These are phyloP conservation scores for Hypomontagnella monticulosa DNA, from an alignment of 495 filamentous ascomycete genomes.

Conservation along the genomic window DNA sequence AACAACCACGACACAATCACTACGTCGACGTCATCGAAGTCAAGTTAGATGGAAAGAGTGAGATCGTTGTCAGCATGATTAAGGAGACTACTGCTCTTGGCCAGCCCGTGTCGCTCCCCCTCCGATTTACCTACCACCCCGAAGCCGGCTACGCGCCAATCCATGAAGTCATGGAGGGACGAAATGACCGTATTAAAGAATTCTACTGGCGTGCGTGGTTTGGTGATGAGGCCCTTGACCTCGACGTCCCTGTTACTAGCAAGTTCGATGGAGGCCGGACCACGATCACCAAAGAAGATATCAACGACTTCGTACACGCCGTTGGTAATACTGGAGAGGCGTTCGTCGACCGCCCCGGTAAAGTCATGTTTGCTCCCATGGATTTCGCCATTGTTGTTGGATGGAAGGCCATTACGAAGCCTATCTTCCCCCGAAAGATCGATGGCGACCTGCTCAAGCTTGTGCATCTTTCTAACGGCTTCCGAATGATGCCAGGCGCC, in stretches of 20 bases:
- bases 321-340: conserved; percentile 98
- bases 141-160: conserved; percentile 96
- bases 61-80: conserved; percentile 86
- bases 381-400: conserved; percentile 98
- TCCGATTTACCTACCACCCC: conserved; percentile 90
- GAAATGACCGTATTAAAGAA: conserved; percentile 96
- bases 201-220: conserved; percentile 99
- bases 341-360: conserved; percentile 96
- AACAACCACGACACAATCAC: conserved; percentile 66
- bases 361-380: conserved; percentile 96
- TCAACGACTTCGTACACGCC: conserved; percentile 97
- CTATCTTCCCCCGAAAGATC: conserved; percentile 93
- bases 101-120: conserved; percentile 78
- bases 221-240: conserved; percentile 83
- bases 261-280: conserved; percentile 88
- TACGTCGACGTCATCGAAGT: conserved; percentile 87
- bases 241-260: conserved; percentile 82
- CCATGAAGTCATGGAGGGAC: conserved; percentile 90
- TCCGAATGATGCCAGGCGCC: conserved; percentile 97
- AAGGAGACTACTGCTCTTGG: conserved; percentile 88
- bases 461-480: conserved; percentile 94
- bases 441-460: conserved; percentile 95
- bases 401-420: conserved; percentile 99
- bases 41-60: conserved; percentile 73
- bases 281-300: conserved; percentile 86